Conservation (phyloP, 2,329 filamentous ascomycete species). For the Aspergillus caelatus region DNA sequence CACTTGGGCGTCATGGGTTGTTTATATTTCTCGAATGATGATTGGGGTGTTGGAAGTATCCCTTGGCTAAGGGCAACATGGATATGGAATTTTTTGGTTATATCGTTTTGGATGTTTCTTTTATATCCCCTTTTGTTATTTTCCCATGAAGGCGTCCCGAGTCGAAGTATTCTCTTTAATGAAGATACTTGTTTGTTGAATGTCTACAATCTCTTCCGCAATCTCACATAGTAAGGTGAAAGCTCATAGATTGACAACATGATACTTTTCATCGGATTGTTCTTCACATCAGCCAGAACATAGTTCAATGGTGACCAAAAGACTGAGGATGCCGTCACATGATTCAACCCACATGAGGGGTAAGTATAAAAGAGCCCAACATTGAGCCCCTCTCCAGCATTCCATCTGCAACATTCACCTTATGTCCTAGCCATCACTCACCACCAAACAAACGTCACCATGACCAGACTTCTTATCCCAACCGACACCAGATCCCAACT, state of each 20-base stretch:
- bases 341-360: not conserved
- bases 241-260: not conserved
- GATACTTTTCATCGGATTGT: not conserved
- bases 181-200: not conserved
- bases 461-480: not conserved
- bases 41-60: conserved; percentile 1
- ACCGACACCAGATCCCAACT: not conserved
- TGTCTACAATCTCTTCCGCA: not conserved
- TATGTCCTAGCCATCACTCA: not conserved
- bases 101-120: not conserved
- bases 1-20: conserved; percentile 4
- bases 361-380: not conserved
- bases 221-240: not conserved
- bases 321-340: not conserved
- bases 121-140: conserved; percentile 7
- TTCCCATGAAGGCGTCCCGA: not conserved
- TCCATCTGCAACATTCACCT: not conserved
- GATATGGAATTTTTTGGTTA: not conserved
- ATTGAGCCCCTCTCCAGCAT: not conserved
- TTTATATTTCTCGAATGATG: conserved; percentile 8
- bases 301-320: too few species aligned
- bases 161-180: not conserved
- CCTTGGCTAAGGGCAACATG: not conserved
- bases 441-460: not conserved
- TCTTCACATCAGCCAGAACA: not conserved